A percentile compares a stretch with the other conserved stretches of the same genome.
Conservation (phyloP, 371 early-diverging fungal genomes). For the Dipsacomyces acuminosporus region DNA sequence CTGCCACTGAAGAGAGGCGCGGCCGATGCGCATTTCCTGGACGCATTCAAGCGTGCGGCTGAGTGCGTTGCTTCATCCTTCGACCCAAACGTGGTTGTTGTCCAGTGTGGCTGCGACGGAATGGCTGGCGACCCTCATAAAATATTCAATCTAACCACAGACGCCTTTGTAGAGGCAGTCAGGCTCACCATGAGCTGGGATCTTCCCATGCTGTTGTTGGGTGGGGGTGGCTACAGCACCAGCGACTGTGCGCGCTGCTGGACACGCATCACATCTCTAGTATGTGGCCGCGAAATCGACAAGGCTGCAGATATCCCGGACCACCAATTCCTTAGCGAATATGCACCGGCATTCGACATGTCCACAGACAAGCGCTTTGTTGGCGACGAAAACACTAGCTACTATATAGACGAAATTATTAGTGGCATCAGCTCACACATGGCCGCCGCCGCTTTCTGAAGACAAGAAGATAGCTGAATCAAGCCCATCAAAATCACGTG, state of each 20-base stretch:
- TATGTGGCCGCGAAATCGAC: constrained; percentile 42
- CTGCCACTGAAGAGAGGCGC: constrained; percentile 75
- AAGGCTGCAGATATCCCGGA: constrained; percentile 57
- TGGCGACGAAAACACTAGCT: constrained; percentile 46
- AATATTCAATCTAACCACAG: constrained; percentile 63
- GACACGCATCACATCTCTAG: constrained; percentile 64
- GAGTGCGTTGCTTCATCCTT: constrained; percentile 49
- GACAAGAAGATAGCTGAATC: too few species aligned
- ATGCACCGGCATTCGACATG: constrained; percentile 58
- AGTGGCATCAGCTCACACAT: neutral
- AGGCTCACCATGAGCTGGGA: constrained; percentile 41
- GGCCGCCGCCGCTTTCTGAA: neutral
- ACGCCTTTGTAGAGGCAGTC: constrained; percentile 56
- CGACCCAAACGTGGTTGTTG: constrained; percentile 69
- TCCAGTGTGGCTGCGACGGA: constrained; percentile 92
- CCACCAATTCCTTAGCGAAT: constrained; percentile 62
- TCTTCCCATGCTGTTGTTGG: constrained; percentile 56
- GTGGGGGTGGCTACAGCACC: constrained; percentile 82
- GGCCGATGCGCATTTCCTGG: constrained; percentile 60
- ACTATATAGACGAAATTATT: constrained; percentile 1
- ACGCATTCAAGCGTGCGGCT: constrained; percentile 65
- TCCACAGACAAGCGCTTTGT: constrained; percentile 42
- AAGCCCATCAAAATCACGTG: too few species aligned
- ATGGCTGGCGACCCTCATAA: constrained; percentile 69
- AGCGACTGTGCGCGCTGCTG: constrained; percentile 76